Conservation (phyloP, 164 flowering plant species). For the Sextonia rubra region DNA sequence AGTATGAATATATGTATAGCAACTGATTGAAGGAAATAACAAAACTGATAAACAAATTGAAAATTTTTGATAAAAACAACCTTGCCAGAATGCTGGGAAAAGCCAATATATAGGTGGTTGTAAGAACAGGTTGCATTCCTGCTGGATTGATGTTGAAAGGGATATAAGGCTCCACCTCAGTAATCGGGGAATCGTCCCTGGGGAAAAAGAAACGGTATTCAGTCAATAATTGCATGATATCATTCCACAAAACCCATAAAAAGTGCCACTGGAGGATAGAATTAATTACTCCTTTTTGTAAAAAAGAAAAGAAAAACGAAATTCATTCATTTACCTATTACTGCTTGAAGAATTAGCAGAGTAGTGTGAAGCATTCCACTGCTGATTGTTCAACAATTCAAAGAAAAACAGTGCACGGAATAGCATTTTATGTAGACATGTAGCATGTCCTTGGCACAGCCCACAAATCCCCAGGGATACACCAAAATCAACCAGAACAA, state of each 20-base stretch:
- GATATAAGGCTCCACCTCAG: slow-evolving; percentile 95
- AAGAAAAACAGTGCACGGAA: too few relatives aligned
- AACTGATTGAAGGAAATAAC: background rate
- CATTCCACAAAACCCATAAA: too few relatives aligned
- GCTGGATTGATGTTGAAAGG: slow-evolving; percentile 97
- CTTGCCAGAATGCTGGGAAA: slow-evolving; percentile 85
- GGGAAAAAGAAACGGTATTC: slow-evolving; percentile 8
- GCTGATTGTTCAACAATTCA: background rate
- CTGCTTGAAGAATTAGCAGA: background rate
- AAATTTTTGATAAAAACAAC: slow-evolving; percentile 25
- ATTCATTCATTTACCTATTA: background rate
- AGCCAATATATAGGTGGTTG: slow-evolving; percentile 83
- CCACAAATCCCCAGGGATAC: too few relatives aligned
- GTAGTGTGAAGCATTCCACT: background rate
- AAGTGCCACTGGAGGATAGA: too few relatives aligned
- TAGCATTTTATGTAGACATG: too few relatives aligned
- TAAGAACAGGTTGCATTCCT: slow-evolving; percentile 98
- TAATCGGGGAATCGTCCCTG: slow-evolving; percentile 80
- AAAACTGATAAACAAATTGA: background rate
- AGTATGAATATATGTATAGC: too few relatives aligned
- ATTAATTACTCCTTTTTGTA: too few relatives aligned
- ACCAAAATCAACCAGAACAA: too few relatives aligned
- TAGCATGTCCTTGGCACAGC: too few relatives aligned
- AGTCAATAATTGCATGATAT: too few relatives aligned
- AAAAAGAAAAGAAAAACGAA: background rate